Conservation (phyloP, 2,329 filamentous ascomycete species). For the Lachnellula occidentalis region DNA sequence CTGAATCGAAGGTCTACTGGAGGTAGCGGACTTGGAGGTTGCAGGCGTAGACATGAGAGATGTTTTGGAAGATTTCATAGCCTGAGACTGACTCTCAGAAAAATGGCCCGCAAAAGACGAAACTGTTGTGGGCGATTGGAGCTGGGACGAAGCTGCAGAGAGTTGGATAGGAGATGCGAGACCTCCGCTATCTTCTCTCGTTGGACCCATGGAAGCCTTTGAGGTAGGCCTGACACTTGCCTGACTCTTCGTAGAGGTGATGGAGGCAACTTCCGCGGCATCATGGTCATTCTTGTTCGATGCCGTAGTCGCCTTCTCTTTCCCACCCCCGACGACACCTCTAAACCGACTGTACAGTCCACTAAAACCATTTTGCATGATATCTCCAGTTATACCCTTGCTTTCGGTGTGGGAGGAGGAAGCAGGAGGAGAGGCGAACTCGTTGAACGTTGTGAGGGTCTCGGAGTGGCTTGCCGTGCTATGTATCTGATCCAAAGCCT, state of each 20-base stretch:
- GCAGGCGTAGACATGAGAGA: slow-evolving; percentile 24
- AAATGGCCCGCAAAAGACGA: slow-evolving; percentile 25
- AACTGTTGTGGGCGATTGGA: slow-evolving; percentile 28
- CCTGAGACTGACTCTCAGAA: slow-evolving; percentile 29
- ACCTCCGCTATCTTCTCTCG: slow-evolving; percentile 35
- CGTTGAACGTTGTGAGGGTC: slow-evolving; percentile 86
- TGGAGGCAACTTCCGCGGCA: slow-evolving; percentile 39
- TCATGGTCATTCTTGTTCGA: slow-evolving; percentile 36
- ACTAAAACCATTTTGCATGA: slow-evolving; percentile 79
- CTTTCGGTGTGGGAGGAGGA: slow-evolving; percentile 55
- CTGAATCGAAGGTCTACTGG: slow-evolving; percentile 25
- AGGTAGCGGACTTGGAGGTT: slow-evolving; percentile 25
- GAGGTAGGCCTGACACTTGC: slow-evolving; percentile 37
- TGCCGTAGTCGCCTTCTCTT: slow-evolving; percentile 40
- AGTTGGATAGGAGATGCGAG: slow-evolving; percentile 32
- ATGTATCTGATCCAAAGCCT: slow-evolving; percentile 82
- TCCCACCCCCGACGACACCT: slow-evolving; percentile 70
- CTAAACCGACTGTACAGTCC: slow-evolving; percentile 82
- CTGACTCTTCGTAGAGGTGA: slow-evolving; percentile 38
- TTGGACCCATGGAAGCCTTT: slow-evolving; percentile 37
- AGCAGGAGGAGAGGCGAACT: slow-evolving; percentile 69
- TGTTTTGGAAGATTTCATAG: slow-evolving; percentile 28
- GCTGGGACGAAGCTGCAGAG: slow-evolving; percentile 27
- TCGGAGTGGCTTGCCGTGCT: slow-evolving; percentile 80
- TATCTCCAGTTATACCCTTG: slow-evolving; percentile 65